Evolutionary conservation across 352 stramenopile genomes (phyloP), one percentile per base, ranked within the genome.

Genomic region (Globisporangium spiculum): DNA sequence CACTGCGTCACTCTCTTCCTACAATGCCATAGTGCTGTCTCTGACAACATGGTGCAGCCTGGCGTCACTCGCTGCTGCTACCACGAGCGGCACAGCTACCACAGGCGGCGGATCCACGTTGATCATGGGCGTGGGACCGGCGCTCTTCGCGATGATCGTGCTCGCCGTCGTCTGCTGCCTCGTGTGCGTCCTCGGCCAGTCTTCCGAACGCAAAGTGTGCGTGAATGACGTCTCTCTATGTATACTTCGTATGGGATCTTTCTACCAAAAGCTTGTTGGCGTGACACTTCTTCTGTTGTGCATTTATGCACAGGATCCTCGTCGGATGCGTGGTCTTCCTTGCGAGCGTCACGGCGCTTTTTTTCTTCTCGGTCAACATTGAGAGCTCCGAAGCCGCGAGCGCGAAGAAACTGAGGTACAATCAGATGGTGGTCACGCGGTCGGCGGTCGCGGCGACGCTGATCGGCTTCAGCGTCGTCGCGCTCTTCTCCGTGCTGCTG

Each of bases 361-460:
- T 84, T 67, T 82, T 84, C 72, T 54, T 73, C 20, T 72, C 73
- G 1, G 73, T 80, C 56, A 76, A 67, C n/a, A 46, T 79, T 50
- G 70, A 82, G 20, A 69, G 55, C 26, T 27, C 59, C 8, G 20
- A 58, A 12, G 56, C 34, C 14, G 27, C 44, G 7, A n/a, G 38
- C 4, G 26, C 26, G 20, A 69, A 46, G 22, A 70, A 59, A 41
- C 63, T 76, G 61, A 68, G 66, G 53, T 84, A 84, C 70, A 84
- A 84, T 52, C 69, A 58, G 36, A 69, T 75, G 54, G 77, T 67
- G 1, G 65, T 84, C 58, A 71, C 77, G 32, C 77, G 75, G 9
- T 75, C 75, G 0, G 65, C 63, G 0, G 66, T 84, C n/a, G 77
- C 67, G 5, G 73, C 61, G 6, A 71, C 79, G 48, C 64, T 84